Evolutionary conservation across 768 basidiomycete species (phyloP), one percentile per base, ranked within the genome.

Genomic region (Clathrus columnatus): DNA sequence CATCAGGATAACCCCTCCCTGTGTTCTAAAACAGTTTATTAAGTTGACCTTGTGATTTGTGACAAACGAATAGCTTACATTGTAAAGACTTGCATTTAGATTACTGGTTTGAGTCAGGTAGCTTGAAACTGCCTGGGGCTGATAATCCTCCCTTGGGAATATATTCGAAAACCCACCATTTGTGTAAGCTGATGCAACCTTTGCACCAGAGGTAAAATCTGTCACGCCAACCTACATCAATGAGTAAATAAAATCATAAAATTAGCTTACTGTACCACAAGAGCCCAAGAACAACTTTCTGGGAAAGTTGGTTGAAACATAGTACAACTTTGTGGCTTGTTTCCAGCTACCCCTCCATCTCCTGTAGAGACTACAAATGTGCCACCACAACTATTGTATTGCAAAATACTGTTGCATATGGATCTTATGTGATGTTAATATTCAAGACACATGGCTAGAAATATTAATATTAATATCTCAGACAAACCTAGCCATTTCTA

Each of bases 61-160:
- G 26, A 24, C 10, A n/a, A n/a, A 24, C 20, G 27, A 18, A 36
- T 10, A 36, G 11, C 8, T 30, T 26, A 2, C 23, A 18, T 53
- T 53, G 42, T 43, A 53, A 14, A 14, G 14, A 6, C 41, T 44
- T 17, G 51, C n/a, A 26, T 53, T 53, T 1, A 44, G 24, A 27
- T 5, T 43, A n/a, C 80, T 81, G 44, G 83, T 71, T 11, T 59
- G 61, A 7, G 53, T 59, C 27, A 70, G 59, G 63, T 67, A 72
- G 14, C 57, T 57, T 16, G 61, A 46, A 2, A 73, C 70, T 3
- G 65, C 64, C 16, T 55, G 26, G 1, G 58, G 23, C 59, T 72
- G 71, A 52, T 67, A 72, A 54, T 57, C 57, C 3, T 51, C 36
- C 14, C 18, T 36, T 48, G 51, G 3, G 44, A 60, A 61, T n/a